Evolutionary conservation across 345 rosid species (phyloP).

Genomic region (Eutrema japonicum): DNA sequence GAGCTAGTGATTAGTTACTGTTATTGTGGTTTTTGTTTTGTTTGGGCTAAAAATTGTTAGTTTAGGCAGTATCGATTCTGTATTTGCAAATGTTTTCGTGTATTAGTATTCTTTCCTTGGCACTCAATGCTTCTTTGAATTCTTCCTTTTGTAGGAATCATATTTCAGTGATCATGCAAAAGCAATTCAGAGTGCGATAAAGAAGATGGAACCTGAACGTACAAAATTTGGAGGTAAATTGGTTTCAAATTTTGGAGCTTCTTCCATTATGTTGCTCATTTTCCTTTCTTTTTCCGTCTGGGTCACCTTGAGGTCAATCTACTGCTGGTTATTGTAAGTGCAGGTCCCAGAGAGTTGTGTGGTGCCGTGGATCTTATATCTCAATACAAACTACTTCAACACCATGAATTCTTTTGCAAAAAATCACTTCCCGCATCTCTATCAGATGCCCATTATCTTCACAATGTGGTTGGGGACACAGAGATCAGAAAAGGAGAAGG

Average conservation of each 20-base stretch:
- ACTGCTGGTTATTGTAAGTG: slow-evolving; percentile 20
- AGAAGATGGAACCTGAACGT: slow-evolving; percentile 44
- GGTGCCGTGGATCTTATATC: slow-evolving; percentile 87
- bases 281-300: not conserved
- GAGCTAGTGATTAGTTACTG: slow-evolving; percentile 20
- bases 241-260: slow-evolving; percentile 2
- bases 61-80: slow-evolving; percentile 2
- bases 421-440: slow-evolving; percentile 74
- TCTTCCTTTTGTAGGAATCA: slow-evolving; percentile 6
- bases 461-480: slow-evolving; percentile 76
- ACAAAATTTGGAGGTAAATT: slow-evolving; percentile 42
- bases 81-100: slow-evolving; percentile 17
- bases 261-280: not conserved
- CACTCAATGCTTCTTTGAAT: slow-evolving; percentile 17
- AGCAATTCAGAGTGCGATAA: slow-evolving; percentile 12
- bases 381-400: slow-evolving; percentile 70
- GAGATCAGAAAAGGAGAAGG: slow-evolving; percentile 92
- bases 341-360: slow-evolving; percentile 80
- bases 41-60: not conserved
- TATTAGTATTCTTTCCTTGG: not conserved
- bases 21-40: not conserved
- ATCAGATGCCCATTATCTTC: slow-evolving; percentile 80
- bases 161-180: slow-evolving; percentile 38
- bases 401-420: slow-evolving; percentile 87
- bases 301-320: slow-evolving; percentile 6